Conservation (phyloP, 73 alveolate genomes). For the Paramecium pentaurelia region DNA sequence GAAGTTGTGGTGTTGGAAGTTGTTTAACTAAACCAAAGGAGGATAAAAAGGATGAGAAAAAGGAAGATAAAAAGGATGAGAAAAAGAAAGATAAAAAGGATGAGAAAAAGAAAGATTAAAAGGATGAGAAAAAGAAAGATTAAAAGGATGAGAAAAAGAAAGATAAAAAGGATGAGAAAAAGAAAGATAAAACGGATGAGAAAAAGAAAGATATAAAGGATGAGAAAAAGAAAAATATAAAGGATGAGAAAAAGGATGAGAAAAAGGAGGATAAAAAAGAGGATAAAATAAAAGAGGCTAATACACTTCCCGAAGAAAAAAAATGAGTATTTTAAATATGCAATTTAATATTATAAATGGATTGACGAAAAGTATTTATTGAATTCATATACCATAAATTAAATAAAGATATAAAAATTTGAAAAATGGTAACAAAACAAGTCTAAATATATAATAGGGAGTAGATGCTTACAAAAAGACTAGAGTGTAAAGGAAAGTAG, state of each 20-base stretch:
- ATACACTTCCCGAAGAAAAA: neutral
- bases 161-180: neutral
- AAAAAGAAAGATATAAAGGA: no score
- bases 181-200: no score
- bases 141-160: neutral
- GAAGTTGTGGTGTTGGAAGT: neutral
- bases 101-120: no score
- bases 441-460: neutral
- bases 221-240: no score
- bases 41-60: neutral
- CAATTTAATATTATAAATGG: neutral
- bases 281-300: neutral
- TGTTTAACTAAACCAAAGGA: neutral
- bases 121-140: neutral
- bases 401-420: neutral
- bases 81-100: neutral
- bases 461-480: conserved; percentile 48
- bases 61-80: neutral
- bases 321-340: neutral
- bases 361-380: neutral
- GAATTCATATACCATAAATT: neutral
- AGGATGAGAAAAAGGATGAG: no score
- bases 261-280: no score
- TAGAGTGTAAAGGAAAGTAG: conserved; percentile 43
- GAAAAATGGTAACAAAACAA: neutral